Base-by-base conservation (phyloP, 768 basidiomycete species). In the Russula olivacea region DNA sequence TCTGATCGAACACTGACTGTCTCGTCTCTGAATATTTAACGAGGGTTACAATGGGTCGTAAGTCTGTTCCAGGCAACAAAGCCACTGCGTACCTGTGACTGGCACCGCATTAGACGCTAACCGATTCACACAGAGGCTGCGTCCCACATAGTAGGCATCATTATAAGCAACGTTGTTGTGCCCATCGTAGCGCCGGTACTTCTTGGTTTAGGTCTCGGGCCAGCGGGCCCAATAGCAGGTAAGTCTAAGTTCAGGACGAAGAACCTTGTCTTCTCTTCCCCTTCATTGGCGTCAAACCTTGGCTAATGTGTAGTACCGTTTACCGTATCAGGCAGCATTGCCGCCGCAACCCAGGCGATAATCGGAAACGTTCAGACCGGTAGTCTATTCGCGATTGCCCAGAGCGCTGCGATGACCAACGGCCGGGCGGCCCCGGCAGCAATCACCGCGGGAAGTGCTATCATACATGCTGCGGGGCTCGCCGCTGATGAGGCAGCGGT, bases 391-490 rank as follows among this genome's bases (percentile, higher is more conserved):
- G 40, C 59, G 8, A n/a, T 38, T 1, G 55, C 40, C 4, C 63
- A 64, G 54, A 64, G 63, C 11, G 30, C 34, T 28, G 54, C 45
- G 3, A 56, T 55, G 59, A 54, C 53, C 1, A 36, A 17, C 7
- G 38, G 38, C 1, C 36, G 47, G 1, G 59, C 34, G 17, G 1
- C 8, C 3, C 30, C 38, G 19, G 40, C 23, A 7, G 50, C n/a
- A 8, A 25, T 54, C n/a, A 30, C 17, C 10, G 30, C n/a, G n/a
- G n/a, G n/a, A n/a, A n/a, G n/a, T n/a, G n/a, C 53, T 23, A 53
- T 17, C 0, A 30, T 51, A 12, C 45, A 21, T 12, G 52, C 32
- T 41, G 55, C 6, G 2, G 34, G 19, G 17, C n/a, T 12, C 12
- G 34, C 11, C 34, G 11, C 21, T 36, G 32, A 7, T 12, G 30